Percentiles rank a stretch among this genome's conserved stretches.
Evolutionary conservation across 169 alveolate species (phyloP).

Genomic region (Theileria parva): DNA sequence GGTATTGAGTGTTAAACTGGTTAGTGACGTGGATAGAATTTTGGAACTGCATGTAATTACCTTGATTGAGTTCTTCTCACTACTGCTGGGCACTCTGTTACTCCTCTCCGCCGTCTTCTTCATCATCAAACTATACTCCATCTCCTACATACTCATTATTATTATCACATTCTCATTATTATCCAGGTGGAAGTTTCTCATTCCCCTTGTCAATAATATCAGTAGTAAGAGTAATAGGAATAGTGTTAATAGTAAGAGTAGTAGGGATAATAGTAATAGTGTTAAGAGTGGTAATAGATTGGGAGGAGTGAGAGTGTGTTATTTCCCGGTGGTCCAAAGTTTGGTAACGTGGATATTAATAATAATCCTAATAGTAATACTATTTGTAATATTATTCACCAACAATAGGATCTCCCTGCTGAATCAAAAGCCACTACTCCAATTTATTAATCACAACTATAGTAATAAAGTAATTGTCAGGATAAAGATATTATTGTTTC

Average conservation of each 20-base stretch:
- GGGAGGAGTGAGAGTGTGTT: background rate
- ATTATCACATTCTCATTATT: background rate
- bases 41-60: background rate
- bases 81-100: background rate
- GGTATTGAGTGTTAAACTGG: too few relatives aligned
- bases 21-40: background rate
- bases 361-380: background rate
- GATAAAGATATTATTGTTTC: too few relatives aligned
- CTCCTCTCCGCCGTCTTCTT: background rate
- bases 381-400: background rate
- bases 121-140: background rate
- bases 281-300: background rate
- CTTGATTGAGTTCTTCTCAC: background rate
- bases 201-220: too few relatives aligned
- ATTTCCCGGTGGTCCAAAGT: conserved; percentile 5
- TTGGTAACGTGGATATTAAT: background rate
- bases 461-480: too few relatives aligned
- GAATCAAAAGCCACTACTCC: too few relatives aligned
- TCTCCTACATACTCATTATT: background rate
- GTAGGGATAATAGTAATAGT: background rate
- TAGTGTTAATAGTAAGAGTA: background rate
- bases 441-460: too few relatives aligned
- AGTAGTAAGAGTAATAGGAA: background rate
- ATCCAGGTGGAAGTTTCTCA: conserved; percentile 1
- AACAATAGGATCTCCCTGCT: background rate